A percentile compares a stretch with the other conserved stretches of the same genome.
Conservation (phyloP, 768 basidiomycete species). For the Boletus bicolor region DNA sequence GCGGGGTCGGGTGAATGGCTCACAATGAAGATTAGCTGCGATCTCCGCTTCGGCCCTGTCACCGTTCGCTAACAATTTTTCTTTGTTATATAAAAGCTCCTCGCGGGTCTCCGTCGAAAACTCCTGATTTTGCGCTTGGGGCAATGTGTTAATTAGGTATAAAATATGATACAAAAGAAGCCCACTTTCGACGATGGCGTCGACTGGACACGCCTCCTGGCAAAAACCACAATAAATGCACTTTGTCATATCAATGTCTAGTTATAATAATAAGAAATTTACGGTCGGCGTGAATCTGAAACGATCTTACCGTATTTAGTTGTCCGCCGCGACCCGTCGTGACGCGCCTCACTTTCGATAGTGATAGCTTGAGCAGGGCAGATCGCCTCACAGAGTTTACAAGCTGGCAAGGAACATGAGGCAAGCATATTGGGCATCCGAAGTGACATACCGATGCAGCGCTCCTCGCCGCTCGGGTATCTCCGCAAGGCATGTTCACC, state of each 20-base stretch:
- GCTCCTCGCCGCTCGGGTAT: constrained; percentile 97
- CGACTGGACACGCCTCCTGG: constrained; percentile 98
- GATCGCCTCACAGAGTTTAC: constrained; percentile 98
- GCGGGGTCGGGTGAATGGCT: constrained; percentile 21
- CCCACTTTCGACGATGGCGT: constrained; percentile 97
- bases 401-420: constrained; percentile 53
- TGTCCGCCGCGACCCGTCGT: constrained; percentile 93
- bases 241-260: constrained; percentile 99
- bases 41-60: constrained; percentile 97
- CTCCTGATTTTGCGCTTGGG: constrained; percentile 91
- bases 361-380: constrained; percentile 99
- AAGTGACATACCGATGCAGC: constrained; percentile 83
- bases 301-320: constrained; percentile 83
- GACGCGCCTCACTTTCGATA: constrained; percentile 94
- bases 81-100: constrained; percentile 98
- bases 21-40: constrained; percentile 87
- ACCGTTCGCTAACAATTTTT: constrained; percentile 94
- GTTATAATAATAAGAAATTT: neutral
- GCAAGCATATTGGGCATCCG: neutral
- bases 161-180: constrained; percentile 31
- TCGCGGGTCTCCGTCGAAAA: constrained; percentile 97
- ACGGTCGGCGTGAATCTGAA: neutral
- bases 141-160: constrained; percentile 1
- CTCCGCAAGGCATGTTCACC: constrained; percentile 96
- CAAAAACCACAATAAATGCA: constrained; percentile 99